Evolutionary conservation across 805 yeast species (phyloP).

Genomic region (Candida awuae): DNA sequence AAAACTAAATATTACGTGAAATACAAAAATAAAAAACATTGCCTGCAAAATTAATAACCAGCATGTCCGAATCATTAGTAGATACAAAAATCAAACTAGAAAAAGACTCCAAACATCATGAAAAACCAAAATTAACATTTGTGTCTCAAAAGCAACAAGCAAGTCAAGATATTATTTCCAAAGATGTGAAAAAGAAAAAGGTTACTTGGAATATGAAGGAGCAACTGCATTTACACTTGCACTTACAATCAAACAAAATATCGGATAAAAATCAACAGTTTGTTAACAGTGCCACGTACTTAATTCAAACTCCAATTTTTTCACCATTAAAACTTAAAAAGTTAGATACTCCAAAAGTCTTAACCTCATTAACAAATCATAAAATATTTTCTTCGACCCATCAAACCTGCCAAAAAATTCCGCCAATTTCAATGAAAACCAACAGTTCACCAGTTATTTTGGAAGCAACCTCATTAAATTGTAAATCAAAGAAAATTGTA

Average conservation of each 20-base stretch:
- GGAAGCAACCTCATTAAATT: neutral
- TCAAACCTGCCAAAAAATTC: constrained; percentile 1
- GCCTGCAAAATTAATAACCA: too few relatives aligned
- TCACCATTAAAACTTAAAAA: constrained; percentile 6
- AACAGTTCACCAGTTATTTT: neutral
- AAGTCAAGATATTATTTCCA: neutral
- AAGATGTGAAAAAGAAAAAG: constrained; percentile 3
- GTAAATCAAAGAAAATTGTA: neutral
- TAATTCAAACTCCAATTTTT: constrained; percentile 1
- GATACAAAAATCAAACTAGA: neutral
- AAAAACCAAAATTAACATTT: neutral
- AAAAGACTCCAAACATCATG: neutral
- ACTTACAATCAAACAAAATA: constrained; percentile 1
- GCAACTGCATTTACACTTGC: constrained; percentile 2
- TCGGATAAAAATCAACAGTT: neutral
- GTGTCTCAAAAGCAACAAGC: neutral
- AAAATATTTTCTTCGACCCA: constrained; percentile 1
- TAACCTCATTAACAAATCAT: neutral
- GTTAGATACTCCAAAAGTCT: neutral
- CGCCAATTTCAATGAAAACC: neutral
- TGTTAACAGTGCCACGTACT: neutral
- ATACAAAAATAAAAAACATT: too few relatives aligned
- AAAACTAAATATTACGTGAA: too few relatives aligned
- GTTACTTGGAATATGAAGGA: constrained; percentile 6
- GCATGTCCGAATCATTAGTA: neutral